Base-by-base conservation (phyloP, 78 protist species). In the Speleostelium caveatum region DNA sequence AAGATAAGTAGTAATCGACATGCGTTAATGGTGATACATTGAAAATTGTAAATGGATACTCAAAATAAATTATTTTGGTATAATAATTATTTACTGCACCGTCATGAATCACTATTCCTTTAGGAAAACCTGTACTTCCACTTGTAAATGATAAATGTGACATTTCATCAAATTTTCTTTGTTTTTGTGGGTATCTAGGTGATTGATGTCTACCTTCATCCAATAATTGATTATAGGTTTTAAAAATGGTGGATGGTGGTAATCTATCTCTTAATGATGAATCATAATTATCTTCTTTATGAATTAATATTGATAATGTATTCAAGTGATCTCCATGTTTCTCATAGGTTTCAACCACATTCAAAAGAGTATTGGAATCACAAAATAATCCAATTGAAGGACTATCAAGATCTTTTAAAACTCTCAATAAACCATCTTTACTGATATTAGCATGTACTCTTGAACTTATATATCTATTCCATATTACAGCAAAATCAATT, bases 251-350 rank as follows among this genome's bases (percentile, higher is more conserved):
- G 0, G 32, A 6, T 38, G 86, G 86, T 5, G 60, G 35, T n/a
- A n/a, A n/a, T 22, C 33, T 35, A n/a, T 38, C 72, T 0, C 56
- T 49, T 8, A 55, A 21, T 1, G 16, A 7, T 30, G 26, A 12
- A 41, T 75, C 71, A 42, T 33, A 75, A 24, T 22, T 0, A 26
- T 80, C 89, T 16, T 80, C 89, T 22, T 66, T 35, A 7, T 56
- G 71, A 56, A 80, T 36, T 5, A 80, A 38, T 30, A 80, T 38
- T n/a, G n/a, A n/a, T n/a, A n/a, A n/a, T n/a, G n/a, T n/a, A 49
- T 16, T 8, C 55, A 49, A 8, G 8, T 49, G 55, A 49, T 16
- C 12, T 49, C 12, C 8, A 49, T 49, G 12, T 16, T 49, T 16
- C 55, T 16, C 12, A 8, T 49, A 8, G 8, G 55, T 8, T 49